Conservation (phyloP, 2,329 filamentous ascomycete genomes). For the Pseudopithomyces maydicus region DNA sequence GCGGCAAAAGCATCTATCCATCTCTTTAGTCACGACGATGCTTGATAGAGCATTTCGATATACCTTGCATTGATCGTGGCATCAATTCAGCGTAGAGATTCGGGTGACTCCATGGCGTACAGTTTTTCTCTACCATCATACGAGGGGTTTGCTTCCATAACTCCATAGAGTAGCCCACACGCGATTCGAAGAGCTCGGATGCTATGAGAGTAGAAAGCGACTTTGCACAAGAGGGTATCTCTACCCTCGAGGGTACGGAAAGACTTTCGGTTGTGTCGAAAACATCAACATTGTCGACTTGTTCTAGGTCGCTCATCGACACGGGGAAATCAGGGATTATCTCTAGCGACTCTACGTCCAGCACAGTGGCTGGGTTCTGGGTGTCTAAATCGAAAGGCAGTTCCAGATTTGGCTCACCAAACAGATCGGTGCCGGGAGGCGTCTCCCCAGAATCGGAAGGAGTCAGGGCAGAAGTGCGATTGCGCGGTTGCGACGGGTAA, state of each 20-base stretch:
- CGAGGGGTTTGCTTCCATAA: slow-evolving; percentile 32
- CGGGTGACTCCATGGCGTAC: slow-evolving; percentile 61
- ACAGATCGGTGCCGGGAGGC: neutral
- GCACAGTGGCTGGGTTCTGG: neutral
- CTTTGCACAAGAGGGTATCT: slow-evolving; percentile 1
- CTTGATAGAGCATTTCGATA: neutral
- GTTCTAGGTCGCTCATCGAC: neutral
- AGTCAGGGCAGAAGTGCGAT: neutral
- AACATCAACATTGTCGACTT: slow-evolving; percentile 56
- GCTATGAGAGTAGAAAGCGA: slow-evolving; percentile 20
- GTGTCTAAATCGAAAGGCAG: slow-evolving; percentile 6
- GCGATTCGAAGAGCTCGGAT: slow-evolving; percentile 23
- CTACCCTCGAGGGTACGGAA: neutral
- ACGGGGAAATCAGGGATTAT: slow-evolving; percentile 20
- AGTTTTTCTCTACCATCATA: slow-evolving; percentile 55
- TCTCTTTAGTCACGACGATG: neutral
- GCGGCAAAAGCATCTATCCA: slow-evolving; percentile 56
- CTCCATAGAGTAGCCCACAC: slow-evolving; percentile 32
- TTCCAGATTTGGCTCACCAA: neutral
- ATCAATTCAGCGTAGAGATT: slow-evolving; percentile 58
- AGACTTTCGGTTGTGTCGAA: slow-evolving; percentile 36
- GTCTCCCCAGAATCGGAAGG: slow-evolving; percentile 13
- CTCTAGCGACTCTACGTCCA: slow-evolving; percentile 17
- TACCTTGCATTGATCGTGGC: slow-evolving; percentile 59
- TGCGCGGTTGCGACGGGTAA: slow-evolving; percentile 42